Conservation (phyloP, 2,329 filamentous ascomycete species). For the Boeremia lycopersici region DNA sequence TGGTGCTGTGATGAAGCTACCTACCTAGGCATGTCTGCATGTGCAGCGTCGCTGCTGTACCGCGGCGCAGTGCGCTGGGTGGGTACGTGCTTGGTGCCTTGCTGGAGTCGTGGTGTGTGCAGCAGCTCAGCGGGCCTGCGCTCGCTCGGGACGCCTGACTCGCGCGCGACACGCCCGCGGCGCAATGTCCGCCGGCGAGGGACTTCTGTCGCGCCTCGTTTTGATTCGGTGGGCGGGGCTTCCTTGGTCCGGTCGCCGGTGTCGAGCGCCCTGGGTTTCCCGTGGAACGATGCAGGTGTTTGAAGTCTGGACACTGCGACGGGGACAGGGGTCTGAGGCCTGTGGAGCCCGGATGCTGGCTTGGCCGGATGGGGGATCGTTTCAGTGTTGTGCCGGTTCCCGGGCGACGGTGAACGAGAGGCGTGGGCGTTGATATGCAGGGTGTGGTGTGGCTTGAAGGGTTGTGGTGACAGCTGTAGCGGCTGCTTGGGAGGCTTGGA, state of each 20-base stretch:
- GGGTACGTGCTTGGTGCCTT: too few species aligned
- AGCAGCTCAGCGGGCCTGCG: too few species aligned
- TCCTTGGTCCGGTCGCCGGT: background rate
- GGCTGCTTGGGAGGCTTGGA: slow-evolving; percentile 10
- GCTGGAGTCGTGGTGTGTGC: too few species aligned
- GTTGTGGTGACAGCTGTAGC: slow-evolving; percentile 6
- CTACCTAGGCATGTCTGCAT: too few species aligned
- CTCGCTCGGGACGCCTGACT: too few species aligned
- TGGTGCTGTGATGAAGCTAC: too few species aligned
- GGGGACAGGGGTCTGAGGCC: slow-evolving; percentile 2
- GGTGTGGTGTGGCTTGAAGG: background rate
- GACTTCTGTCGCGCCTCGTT: too few species aligned
- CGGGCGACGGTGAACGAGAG: background rate
- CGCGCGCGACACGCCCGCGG: too few species aligned
- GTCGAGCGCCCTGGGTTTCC: slow-evolving; percentile 1
- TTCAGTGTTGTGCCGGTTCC: slow-evolving; percentile 17
- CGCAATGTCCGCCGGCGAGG: background rate
- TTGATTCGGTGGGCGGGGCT: background rate
- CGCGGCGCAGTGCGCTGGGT: too few species aligned
- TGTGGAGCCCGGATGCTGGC: slow-evolving; percentile 1
- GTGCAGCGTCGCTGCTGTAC: too few species aligned
- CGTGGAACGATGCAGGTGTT: slow-evolving; percentile 4
- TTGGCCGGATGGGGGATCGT: slow-evolving; percentile 7
- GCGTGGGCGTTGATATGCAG: too few species aligned
- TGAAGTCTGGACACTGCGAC: slow-evolving; percentile 3